Percentiles rank a stretch among this genome's conserved stretches.
Conservation (phyloP, 2,329 filamentous ascomycete species). For the Sarocladiaceae sp. region DNA sequence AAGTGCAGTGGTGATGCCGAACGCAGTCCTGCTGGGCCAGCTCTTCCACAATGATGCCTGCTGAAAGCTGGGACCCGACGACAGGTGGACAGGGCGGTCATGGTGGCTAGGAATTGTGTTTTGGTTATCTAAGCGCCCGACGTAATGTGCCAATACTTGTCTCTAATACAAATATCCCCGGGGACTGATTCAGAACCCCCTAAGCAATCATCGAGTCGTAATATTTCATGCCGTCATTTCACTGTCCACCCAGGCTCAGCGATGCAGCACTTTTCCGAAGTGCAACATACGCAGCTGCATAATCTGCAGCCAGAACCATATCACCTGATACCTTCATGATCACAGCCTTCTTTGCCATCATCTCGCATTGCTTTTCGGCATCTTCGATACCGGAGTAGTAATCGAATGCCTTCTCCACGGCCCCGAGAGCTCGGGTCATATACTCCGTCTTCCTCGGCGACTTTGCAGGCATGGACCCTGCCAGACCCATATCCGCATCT, state of each 20-base stretch:
- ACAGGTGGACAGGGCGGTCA: no score
- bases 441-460: conserved; percentile 48
- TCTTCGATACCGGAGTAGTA: conserved; percentile 64
- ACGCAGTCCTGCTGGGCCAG: no score
- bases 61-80: no score
- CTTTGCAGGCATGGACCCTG: conserved; percentile 46
- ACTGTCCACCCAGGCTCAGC: conserved; percentile 19
- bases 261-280: conserved; percentile 39
- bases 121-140: not conserved
- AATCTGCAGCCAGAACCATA: conserved; percentile 58
- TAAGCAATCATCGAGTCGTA: no score
- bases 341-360: conserved; percentile 77
- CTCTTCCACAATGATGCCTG: no score
- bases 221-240: conserved; percentile 5
- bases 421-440: conserved; percentile 53
- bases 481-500: conserved; percentile 76
- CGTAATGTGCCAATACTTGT: no score
- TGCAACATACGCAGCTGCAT: conserved; percentile 60
- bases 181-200: no score
- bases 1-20: conserved; percentile 34
- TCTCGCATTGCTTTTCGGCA: conserved; percentile 66
- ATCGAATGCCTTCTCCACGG: conserved; percentile 58
- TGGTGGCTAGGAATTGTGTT: no score
- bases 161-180: no score
- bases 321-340: conserved; percentile 70